Evolutionary conservation across 2,329 filamentous ascomycete species (phyloP), one percentile per base, ranked within the genome.

Genomic region (Cordyceps farinosa): DNA sequence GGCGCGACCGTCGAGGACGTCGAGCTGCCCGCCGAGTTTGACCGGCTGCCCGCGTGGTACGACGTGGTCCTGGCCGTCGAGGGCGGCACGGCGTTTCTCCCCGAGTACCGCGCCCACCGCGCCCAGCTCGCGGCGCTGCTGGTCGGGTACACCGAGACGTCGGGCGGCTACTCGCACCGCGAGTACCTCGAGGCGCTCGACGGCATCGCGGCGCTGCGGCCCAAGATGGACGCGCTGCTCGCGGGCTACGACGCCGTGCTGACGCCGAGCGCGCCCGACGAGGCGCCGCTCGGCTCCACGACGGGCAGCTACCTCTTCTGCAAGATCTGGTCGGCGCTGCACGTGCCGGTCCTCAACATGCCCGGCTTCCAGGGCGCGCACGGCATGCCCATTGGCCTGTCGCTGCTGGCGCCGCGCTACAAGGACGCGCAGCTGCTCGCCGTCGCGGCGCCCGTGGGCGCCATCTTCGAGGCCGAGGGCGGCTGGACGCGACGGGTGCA

Each of bases 271-370:
- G 83, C 82, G 0, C 68, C 80, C 0, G 87, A 86, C 61, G 86
- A 87, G 66, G 87, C 87, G 0, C 85, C 87, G 0, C 62, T 56
- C 71, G 0, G 76, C 76, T 5, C 79, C 71, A 58, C 56, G 7
- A 89, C 86, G 0, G 87, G 87, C 0, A 82, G 78, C 65, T 77
- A 83, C 29, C 77, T 73, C 0, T 84, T 85, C 64, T 82, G 81
- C 66, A 68, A 70, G 15, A 78, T 80, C 0, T 84, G 82, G 83
- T 84, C 83, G 30, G 82, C 84, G 11, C 72, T 89, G 15, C 87
- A 90, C 65, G 82, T 79, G 1, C 87, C 87, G 0, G 84, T 86
- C 0, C 72, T 89, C n/a, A 89, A 89, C 64, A 71, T 90, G 0
- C 86, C 86, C 0, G 87, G 86, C 0, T 89, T 90, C 66, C 72